These are phyloP conservation scores for Sporobolomyces phaffii DNA, from an alignment of 768 basidiomycete species.

Conservation along the genomic window DNA sequence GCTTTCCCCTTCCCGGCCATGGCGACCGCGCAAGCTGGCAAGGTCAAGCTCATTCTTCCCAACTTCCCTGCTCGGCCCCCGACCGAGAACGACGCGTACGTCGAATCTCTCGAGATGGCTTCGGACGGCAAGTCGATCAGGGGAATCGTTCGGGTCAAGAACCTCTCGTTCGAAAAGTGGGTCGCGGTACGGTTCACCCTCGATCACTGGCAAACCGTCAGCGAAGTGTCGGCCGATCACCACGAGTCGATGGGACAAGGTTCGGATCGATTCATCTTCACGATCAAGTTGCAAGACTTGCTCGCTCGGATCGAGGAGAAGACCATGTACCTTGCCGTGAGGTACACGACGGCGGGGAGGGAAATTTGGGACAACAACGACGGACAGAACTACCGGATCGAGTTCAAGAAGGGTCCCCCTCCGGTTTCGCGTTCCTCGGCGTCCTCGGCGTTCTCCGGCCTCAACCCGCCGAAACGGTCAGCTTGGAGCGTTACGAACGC, in stretches of 20 bases:
- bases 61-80: constrained; percentile 58
- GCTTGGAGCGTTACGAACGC: constrained; percentile 48
- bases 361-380: constrained; percentile 92
- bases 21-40: constrained; percentile 37
- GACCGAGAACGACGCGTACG: constrained; percentile 44
- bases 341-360: constrained; percentile 57
- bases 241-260: constrained; percentile 49
- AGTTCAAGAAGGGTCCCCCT: constrained; percentile 52
- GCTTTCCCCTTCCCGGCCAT: constrained; percentile 48
- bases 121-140: constrained; percentile 53
- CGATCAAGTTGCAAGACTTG: constrained; percentile 68
- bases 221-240: constrained; percentile 78
- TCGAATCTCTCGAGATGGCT: constrained; percentile 50
- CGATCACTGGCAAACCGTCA: constrained; percentile 92
- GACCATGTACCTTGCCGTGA: constrained; percentile 69
- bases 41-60: constrained; percentile 57
- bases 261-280: constrained; percentile 71
- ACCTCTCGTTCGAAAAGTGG: constrained; percentile 80
- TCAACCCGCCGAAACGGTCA: constrained; percentile 18
- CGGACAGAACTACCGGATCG: constrained; percentile 69
- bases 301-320: constrained; percentile 72
- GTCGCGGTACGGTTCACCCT: constrained; percentile 85
- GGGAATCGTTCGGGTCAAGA: constrained; percentile 73
- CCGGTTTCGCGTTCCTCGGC: neutral
- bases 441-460: constrained; percentile 3